Evolutionary conservation across 1,284 basidiomycete species (phyloP).

Genomic region (Puccinia horiana): DNA sequence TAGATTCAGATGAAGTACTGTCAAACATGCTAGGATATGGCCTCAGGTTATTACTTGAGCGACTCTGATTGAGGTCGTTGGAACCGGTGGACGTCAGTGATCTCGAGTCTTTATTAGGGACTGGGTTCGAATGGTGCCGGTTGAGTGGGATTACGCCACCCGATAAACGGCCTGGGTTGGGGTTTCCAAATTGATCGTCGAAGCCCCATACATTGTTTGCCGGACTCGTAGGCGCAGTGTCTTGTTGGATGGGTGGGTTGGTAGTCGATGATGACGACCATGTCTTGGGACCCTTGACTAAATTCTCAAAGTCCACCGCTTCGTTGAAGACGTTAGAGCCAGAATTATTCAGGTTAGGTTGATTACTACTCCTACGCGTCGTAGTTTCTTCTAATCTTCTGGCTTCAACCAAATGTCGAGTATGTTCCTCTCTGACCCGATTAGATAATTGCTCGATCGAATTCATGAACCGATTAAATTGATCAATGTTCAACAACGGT

Average conservation of each 20-base stretch:
- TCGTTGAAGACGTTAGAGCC: conserved; percentile 25
- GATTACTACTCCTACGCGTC: conserved; percentile 48
- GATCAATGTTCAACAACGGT: conserved; percentile 82
- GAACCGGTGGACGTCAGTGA: not conserved
- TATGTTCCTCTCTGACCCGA: conserved; percentile 80
- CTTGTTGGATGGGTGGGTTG: not conserved
- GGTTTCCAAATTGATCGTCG: conserved; percentile 21
- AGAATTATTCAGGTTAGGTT: conserved; percentile 52
- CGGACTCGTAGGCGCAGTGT: conserved; percentile 18
- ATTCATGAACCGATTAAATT: conserved; percentile 86
- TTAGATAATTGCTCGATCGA: conserved; percentile 66
- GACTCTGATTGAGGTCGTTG: not conserved
- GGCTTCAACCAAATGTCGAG: conserved; percentile 77
- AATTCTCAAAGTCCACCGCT: conserved; percentile 55
- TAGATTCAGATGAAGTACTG: not conserved
- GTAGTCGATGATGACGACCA: not conserved
- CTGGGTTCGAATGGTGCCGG: not conserved
- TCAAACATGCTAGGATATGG: conserved; percentile 9
- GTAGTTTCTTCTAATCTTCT: conserved; percentile 73
- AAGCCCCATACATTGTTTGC: conserved; percentile 27
- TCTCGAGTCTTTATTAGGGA: not conserved
- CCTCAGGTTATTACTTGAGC: not conserved
- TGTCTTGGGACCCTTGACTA: conserved; percentile 53
- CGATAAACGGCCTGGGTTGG: not conserved
- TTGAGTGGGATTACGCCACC: conserved; percentile 25